Conservation (phyloP, 305 asterid species). For the Rubia peregrina region DNA sequence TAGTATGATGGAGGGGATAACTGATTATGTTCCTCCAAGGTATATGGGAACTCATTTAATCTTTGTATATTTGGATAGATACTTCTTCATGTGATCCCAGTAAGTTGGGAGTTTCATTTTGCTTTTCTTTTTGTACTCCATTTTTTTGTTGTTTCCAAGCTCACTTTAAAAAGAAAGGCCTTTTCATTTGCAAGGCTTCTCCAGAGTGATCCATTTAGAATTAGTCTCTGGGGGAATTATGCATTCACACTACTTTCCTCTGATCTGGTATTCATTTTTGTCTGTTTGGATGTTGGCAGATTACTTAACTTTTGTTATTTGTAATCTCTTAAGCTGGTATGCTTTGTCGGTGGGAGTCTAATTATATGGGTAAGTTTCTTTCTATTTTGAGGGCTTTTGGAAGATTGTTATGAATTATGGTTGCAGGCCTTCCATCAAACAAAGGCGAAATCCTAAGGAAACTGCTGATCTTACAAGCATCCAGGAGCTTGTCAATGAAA, state of each 20-base stretch:
- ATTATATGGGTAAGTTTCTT: not conserved
- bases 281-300: not conserved
- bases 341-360: not conserved
- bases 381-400: not conserved
- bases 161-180: not conserved
- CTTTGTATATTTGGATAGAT: not conserved
- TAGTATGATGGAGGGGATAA: not conserved
- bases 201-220: not conserved
- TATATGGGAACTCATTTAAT: too few species aligned
- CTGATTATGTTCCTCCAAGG: too few species aligned
- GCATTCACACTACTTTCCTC: not conserved
- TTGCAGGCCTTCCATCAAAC: slow-evolving; percentile 69
- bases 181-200: not conserved
- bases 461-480: slow-evolving; percentile 90
- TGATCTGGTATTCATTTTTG: not conserved
- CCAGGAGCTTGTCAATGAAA: slow-evolving; percentile 68
- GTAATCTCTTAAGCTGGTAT: not conserved
- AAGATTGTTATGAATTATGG: not conserved
- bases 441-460: slow-evolving; percentile 85
- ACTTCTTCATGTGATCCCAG: not conserved
- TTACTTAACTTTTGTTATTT: not conserved
- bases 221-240: not conserved
- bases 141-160: not conserved
- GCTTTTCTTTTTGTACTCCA: not conserved
- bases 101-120: not conserved